Evolutionary conservation across 2,329 filamentous ascomycete species (phyloP).

Genomic region (Bertia moriformis): DNA sequence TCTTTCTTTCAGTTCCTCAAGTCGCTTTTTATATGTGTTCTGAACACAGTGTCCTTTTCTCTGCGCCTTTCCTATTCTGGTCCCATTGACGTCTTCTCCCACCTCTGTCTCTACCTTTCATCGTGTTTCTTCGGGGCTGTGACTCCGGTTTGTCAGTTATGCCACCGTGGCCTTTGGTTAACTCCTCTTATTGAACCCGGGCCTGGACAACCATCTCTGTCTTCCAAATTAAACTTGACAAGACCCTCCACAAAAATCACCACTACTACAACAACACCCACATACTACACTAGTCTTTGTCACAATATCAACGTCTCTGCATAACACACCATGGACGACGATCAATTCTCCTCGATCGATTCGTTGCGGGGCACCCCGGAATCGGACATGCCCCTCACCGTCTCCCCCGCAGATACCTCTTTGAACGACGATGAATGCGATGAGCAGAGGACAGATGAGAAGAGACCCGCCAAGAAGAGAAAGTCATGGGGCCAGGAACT

Average conservation of each 20-base stretch:
- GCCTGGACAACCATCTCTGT: no score
- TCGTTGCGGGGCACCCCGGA: background rate
- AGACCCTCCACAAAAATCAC: no score
- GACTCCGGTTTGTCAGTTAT: background rate
- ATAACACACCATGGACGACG: background rate
- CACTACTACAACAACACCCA: no score
- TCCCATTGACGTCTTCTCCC: no score
- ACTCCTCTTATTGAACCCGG: no score
- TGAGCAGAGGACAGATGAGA: slow-evolving; percentile 52
- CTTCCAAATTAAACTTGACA: no score
- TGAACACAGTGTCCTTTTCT: no score
- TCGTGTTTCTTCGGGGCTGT: background rate
- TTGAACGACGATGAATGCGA: background rate
- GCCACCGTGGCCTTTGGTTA: background rate
- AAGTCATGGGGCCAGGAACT: slow-evolving; percentile 98
- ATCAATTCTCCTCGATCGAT: background rate
- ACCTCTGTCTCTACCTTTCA: no score
- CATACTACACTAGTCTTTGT: no score
- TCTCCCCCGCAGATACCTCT: background rate
- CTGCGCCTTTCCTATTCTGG: no score
- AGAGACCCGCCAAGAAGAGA: slow-evolving; percentile 74
- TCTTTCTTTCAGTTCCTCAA: background rate
- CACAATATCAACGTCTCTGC: no score
- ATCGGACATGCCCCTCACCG: background rate
- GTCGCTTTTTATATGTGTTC: no score